These are phyloP conservation scores for Terfezia boudieri DNA, from an alignment of 495 filamentous ascomycete species.

Conservation along the genomic window DNA sequence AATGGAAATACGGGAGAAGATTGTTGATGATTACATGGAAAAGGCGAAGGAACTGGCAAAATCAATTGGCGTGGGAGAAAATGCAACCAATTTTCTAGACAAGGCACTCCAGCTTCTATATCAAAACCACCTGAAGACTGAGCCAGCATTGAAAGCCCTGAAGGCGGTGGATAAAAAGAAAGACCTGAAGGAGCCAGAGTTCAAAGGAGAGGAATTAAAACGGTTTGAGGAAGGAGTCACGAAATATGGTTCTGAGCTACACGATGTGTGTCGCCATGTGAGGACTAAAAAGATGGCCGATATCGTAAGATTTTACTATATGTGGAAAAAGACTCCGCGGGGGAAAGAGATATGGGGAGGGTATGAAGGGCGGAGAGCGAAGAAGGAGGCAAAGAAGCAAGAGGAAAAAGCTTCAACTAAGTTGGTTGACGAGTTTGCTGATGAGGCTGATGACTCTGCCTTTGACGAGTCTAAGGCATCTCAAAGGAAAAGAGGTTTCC, in stretches of 20 bases:
- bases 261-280: conserved; percentile 62
- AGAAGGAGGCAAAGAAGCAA: conserved; percentile 51
- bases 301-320: conserved; percentile 84
- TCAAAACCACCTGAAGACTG: conserved; percentile 42
- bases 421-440: conserved; percentile 74
- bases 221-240: conserved; percentile 80
- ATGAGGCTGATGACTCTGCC: conserved; percentile 85
- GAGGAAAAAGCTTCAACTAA: conserved; percentile 43
- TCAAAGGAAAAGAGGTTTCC: conserved; percentile 55
- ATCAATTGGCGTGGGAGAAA: conserved; percentile 41
- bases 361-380: conserved; percentile 64
- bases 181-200: conserved; percentile 65
- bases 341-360: conserved; percentile 77
- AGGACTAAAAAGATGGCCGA: conserved; percentile 53
- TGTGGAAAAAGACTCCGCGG: conserved; percentile 86
- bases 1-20: conserved; percentile 25
- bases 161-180: conserved; percentile 41
- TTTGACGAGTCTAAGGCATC: conserved; percentile 79
- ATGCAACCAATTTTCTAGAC: conserved; percentile 63
- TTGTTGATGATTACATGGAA: conserved; percentile 53
- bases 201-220: conserved; percentile 56
- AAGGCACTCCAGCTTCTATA: conserved; percentile 59
- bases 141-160: conserved; percentile 52
- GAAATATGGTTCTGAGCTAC: conserved; percentile 79
- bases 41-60: conserved; percentile 38